Percentiles rank a stretch among this genome's conserved stretches.
Evolutionary conservation across 2,329 filamentous ascomycete genomes (phyloP).

Genomic region (Nemania sp.): DNA sequence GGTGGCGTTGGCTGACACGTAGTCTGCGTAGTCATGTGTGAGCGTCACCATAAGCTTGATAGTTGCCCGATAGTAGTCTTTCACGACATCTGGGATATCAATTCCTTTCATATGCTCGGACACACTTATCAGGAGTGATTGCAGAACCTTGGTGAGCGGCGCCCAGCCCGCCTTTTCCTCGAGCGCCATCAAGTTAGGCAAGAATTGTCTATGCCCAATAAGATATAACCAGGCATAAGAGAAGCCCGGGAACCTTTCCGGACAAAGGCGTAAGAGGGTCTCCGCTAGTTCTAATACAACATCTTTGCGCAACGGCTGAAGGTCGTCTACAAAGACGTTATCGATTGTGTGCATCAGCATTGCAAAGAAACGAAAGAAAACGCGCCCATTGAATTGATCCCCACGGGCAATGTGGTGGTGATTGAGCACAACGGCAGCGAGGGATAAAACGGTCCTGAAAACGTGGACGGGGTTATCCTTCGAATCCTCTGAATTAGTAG

Average conservation of each 20-base stretch:
- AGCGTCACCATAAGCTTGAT: slow-evolving; percentile 86
- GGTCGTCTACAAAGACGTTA: slow-evolving; percentile 66
- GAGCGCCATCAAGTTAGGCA: slow-evolving; percentile 80
- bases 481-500: slow-evolving; percentile 68
- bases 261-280: slow-evolving; percentile 79
- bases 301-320: slow-evolving; percentile 72
- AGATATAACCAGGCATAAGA: slow-evolving; percentile 86
- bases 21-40: slow-evolving; percentile 95
- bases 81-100: slow-evolving; percentile 75
- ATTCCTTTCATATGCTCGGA: slow-evolving; percentile 82
- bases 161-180: slow-evolving; percentile 79
- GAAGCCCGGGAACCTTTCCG: slow-evolving; percentile 83
- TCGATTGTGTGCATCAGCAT: slow-evolving; percentile 82
- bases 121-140: slow-evolving; percentile 77
- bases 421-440: slow-evolving; percentile 85
- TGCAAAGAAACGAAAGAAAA: slow-evolving; percentile 92
- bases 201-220: slow-evolving; percentile 85
- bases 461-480: slow-evolving; percentile 75
- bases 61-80: slow-evolving; percentile 86
- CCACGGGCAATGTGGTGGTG: slow-evolving; percentile 85
- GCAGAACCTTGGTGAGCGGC: slow-evolving; percentile 78
- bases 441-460: slow-evolving; percentile 79
- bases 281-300: slow-evolving; percentile 79
- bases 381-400: slow-evolving; percentile 85
- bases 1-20: slow-evolving; percentile 87